Conservation (phyloP, 352 stramenopile species). For the Nothophytophthora sp. region DNA sequence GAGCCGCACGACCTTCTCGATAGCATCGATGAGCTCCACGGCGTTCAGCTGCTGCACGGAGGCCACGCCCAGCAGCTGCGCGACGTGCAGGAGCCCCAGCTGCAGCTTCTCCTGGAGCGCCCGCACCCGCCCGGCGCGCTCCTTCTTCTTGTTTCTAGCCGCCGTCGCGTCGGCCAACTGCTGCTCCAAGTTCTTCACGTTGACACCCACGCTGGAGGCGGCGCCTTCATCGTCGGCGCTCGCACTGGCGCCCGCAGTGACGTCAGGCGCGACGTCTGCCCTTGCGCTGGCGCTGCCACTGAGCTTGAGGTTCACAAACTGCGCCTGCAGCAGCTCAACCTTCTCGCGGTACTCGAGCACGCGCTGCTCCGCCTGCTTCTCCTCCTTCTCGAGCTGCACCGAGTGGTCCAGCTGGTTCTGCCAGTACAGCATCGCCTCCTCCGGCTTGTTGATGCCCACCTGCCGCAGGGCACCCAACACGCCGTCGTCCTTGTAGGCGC, state of each 20-base stretch:
- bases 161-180: slow-evolving; percentile 48
- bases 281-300: slow-evolving; percentile 39
- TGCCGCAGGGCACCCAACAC: slow-evolving; percentile 71
- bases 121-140: slow-evolving; percentile 56
- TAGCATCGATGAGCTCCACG: slow-evolving; percentile 63
- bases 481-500: slow-evolving; percentile 72
- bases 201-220: slow-evolving; percentile 38
- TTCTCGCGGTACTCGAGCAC: slow-evolving; percentile 63
- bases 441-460: slow-evolving; percentile 77
- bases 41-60: slow-evolving; percentile 47
- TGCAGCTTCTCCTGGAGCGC: slow-evolving; percentile 74
- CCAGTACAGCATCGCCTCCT: slow-evolving; percentile 76
- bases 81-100: slow-evolving; percentile 76
- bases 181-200: slow-evolving; percentile 71
- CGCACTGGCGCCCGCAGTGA: slow-evolving; percentile 2
- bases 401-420: slow-evolving; percentile 79
- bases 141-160: slow-evolving; percentile 71
- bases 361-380: slow-evolving; percentile 58
- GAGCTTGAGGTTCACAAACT: slow-evolving; percentile 78
- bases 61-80: slow-evolving; percentile 65
- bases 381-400: slow-evolving; percentile 63
- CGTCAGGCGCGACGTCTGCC: slow-evolving; percentile 15
- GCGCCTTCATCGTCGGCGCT: slow-evolving; percentile 13
- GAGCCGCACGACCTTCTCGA: slow-evolving; percentile 79
- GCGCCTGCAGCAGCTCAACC: slow-evolving; percentile 51